Evolutionary conservation across 441 rosid species (phyloP), one percentile per base, ranked within the genome.

Genomic region (Brassica balearica): DNA sequence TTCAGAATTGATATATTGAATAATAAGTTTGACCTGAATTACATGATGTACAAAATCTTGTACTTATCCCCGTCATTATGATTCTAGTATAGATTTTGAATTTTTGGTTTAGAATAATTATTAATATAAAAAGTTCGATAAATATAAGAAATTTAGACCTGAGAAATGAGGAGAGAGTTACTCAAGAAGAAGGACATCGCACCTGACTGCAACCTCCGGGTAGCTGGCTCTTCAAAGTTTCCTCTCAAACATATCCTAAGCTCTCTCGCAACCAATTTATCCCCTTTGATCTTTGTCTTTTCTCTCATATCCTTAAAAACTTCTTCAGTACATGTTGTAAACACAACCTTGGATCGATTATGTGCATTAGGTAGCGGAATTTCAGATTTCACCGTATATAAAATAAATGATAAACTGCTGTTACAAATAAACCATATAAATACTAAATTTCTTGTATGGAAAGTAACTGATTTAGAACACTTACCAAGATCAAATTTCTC

Each of bases 291-390:
- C 48, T 25, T 68, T 7, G 63, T 58, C n/a, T 79, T 64, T 3
- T 85, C 82, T 10, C 43, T 71, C 85, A 88, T 85, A 1, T 36
- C 72, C 10, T 74, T 55, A 48, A 87, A 85, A 3, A 86, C 80
- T 4, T 60, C 81, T 34, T 62, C 68, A 1, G 64, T 79, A 11
- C 83, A 77, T 15, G 87, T 76, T 3, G 84, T 82, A 34, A 85
- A 80, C 38, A 80, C 77, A 2, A 85, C n/a, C 53, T 76, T 83
- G 2, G 74, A 83, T 6, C 76, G 76, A 41, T 65, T 78, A 10
- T 19, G 60, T 0, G 19, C 11, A 27, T 34, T 65, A 0, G 79
- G 76, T 2, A 17, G 41, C 1, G 83, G 82, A 20, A 79, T 59
- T 5, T 82, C 83, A 4, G 76, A 61, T 66, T 41, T 74, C 43